Percentiles rank a stretch among this genome's conserved stretches.
phyloP scores from a whole-genome alignment of 495 filamentous ascomycete species.

The Ascodesmis nigricans region DNA sequence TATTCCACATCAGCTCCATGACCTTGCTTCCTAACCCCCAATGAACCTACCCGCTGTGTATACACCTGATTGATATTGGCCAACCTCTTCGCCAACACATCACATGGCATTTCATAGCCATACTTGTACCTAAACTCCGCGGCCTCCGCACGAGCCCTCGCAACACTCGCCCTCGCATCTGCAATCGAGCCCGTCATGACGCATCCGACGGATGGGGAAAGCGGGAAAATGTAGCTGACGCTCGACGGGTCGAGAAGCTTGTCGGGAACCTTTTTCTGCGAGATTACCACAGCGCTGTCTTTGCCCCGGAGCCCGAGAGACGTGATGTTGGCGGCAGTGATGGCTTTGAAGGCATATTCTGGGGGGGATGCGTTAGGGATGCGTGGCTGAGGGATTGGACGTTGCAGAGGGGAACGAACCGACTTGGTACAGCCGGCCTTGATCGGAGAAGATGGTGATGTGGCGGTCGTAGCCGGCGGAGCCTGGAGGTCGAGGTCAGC shows the following conservation, averaged over 20 bases:
- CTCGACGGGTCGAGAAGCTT: slow-evolving; percentile 96
- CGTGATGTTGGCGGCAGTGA: slow-evolving; percentile 96
- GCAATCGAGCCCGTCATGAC: slow-evolving; percentile 98
- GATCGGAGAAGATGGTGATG: slow-evolving; percentile 99
- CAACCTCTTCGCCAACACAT: slow-evolving; percentile 83
- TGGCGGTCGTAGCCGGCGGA: slow-evolving; percentile 94
- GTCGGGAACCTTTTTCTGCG: slow-evolving; percentile 98
- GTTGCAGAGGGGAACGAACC: slow-evolving; percentile 37
- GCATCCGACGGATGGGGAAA: slow-evolving; percentile 88
- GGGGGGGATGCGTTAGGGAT: slow-evolving; percentile 11
- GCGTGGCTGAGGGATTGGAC: not conserved
- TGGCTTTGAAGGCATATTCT: slow-evolving; percentile 99
- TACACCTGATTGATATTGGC: slow-evolving; percentile 99
- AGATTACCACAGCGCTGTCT: slow-evolving; percentile 86
- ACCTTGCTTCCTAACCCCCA: slow-evolving; percentile 4
- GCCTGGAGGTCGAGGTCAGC: no score
- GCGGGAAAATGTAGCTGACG: slow-evolving; percentile 88
- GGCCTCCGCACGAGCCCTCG: slow-evolving; percentile 81
- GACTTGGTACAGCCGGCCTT: slow-evolving; percentile 96
- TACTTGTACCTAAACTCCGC: slow-evolving; percentile 96
- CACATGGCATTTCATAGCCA: slow-evolving; percentile 98
- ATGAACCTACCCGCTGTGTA: slow-evolving; percentile 48
- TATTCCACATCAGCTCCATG: slow-evolving; percentile 21
- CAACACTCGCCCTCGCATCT: slow-evolving; percentile 78
- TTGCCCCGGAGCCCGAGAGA: slow-evolving; percentile 90